phyloP scores from a whole-genome alignment of 2,329 filamentous ascomycete species.

The Colletotrichum cuscutae region DNA sequence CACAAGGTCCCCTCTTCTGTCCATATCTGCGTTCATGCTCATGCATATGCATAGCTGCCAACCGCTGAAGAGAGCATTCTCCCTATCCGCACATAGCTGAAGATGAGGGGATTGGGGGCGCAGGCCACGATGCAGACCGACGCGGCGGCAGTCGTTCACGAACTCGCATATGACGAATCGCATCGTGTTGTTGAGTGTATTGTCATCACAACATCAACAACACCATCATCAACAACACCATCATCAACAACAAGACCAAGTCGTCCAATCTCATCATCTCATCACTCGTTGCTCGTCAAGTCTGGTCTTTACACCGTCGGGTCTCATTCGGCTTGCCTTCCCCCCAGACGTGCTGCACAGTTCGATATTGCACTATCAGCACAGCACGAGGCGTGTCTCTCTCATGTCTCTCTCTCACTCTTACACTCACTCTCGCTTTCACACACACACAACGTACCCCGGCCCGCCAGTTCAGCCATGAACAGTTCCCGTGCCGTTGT shows the following conservation, averaged over 20 bases:
- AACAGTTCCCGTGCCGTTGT: slow-evolving; percentile 15
- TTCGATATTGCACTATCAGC: background rate
- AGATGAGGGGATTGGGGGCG: background rate
- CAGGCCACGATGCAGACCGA: background rate
- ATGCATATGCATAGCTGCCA: slow-evolving; percentile 8
- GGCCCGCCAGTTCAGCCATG: slow-evolving; percentile 5
- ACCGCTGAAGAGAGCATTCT: slow-evolving; percentile 21
- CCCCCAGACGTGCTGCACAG: background rate
- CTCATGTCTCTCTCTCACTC: background rate
- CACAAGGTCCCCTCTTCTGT: background rate
- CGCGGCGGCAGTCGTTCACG: background rate
- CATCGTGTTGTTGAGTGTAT: background rate
- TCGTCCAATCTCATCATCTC: background rate
- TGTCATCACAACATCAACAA: background rate
- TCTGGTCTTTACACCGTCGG: background rate
- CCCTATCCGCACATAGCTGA: background rate
- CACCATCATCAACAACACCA: background rate
- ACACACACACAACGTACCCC: background rate
- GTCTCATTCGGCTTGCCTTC: background rate
- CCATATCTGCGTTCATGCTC: background rate
- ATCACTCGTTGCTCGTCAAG: background rate
- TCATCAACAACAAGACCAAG: background rate
- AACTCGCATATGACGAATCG: background rate
- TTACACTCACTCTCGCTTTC: background rate
- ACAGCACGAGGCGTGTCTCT: background rate